A percentile compares a stretch with the other conserved stretches of the same genome.
These are phyloP conservation scores for Ambrosia artemisiifolia DNA, from an alignment of 129 eudicot species.

Conservation along the genomic window DNA sequence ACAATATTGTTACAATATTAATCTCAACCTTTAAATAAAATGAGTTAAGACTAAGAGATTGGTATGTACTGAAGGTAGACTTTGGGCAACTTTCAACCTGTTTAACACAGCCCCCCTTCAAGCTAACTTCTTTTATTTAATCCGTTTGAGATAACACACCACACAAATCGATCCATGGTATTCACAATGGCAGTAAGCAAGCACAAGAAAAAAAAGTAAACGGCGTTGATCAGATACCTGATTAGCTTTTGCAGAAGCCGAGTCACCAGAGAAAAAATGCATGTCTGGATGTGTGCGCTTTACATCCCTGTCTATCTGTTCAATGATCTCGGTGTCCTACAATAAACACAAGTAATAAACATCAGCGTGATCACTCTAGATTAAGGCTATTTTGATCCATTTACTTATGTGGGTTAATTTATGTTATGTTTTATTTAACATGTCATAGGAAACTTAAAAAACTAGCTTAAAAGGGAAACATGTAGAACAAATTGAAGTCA, in stretches of 20 bases:
- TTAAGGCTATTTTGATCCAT: background rate
- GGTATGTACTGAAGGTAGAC: background rate
- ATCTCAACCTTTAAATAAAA: background rate
- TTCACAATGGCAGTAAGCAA: background rate
- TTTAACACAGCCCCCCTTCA: background rate
- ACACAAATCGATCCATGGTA: background rate
- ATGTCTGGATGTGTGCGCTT: constrained; percentile 98
- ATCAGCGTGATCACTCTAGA: background rate
- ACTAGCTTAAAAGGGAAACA: background rate
- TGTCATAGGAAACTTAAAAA: background rate
- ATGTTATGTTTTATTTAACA: background rate
- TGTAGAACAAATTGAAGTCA: background rate
- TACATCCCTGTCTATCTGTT: constrained; percentile 97
- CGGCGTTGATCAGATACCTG: constrained; percentile 42
- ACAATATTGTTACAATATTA: background rate
- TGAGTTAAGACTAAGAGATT: too few relatives aligned
- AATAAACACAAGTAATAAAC: constrained; percentile 9
- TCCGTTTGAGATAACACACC: background rate
- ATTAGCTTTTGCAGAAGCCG: constrained; percentile 64
- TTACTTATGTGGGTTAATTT: background rate
- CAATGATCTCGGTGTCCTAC: constrained; percentile 94
- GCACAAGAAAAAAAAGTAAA: background rate
- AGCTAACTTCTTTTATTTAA: background rate
- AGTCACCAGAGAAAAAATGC: constrained; percentile 90
- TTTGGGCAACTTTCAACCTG: constrained; percentile 3